Percentiles rank a stretch among this genome's conserved stretches.
Evolutionary conservation across 2,329 filamentous ascomycete species (phyloP).

Genomic region (Exserohilum rostratum): DNA sequence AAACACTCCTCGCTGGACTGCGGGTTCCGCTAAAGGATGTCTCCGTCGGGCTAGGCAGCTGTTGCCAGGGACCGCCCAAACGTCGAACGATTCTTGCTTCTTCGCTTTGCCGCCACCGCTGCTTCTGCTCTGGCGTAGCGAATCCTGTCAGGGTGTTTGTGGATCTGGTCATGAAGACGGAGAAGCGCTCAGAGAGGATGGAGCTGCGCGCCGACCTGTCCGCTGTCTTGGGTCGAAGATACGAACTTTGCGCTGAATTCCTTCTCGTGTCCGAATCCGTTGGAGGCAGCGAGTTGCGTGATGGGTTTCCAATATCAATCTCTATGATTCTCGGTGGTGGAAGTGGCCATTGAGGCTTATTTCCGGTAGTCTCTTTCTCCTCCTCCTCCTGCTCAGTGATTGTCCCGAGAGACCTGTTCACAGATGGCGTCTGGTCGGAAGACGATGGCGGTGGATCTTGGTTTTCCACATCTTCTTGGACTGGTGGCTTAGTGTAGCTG

Average conservation of each 20-base stretch:
- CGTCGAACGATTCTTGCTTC: slow-evolving; percentile 27
- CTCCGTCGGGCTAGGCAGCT: slow-evolving; percentile 12
- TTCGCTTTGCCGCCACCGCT: slow-evolving; percentile 29
- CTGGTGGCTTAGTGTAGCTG: slow-evolving; percentile 22
- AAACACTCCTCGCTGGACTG: slow-evolving; percentile 8
- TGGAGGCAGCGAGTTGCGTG: not conserved
- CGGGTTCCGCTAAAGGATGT: slow-evolving; percentile 6
- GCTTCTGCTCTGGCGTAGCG: slow-evolving; percentile 18
- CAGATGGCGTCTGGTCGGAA: slow-evolving; percentile 3
- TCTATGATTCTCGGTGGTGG: slow-evolving; percentile 8
- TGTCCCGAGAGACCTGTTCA: not conserved
- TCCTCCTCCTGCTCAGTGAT: slow-evolving; percentile 1
- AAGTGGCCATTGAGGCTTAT: slow-evolving; percentile 2
- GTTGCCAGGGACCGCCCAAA: slow-evolving; percentile 28
- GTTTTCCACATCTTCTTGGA: slow-evolving; percentile 24
- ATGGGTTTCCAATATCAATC: slow-evolving; percentile 9
- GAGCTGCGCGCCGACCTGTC: slow-evolving; percentile 9
- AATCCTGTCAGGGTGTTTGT: not conserved
- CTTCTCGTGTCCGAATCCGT: slow-evolving; percentile 2
- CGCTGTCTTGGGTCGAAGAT: not conserved
- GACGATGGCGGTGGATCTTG: slow-evolving; percentile 22
- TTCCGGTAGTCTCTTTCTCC: slow-evolving; percentile 2
- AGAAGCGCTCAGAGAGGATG: slow-evolving; percentile 13
- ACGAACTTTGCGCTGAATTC: slow-evolving; percentile 3
- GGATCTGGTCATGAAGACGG: slow-evolving; percentile 7